Percentiles rank a stretch among this genome's conserved stretches.
These are phyloP conservation scores for Henckelia pumila DNA, from an alignment of 257 asterid genomes.

Conservation along the genomic window DNA sequence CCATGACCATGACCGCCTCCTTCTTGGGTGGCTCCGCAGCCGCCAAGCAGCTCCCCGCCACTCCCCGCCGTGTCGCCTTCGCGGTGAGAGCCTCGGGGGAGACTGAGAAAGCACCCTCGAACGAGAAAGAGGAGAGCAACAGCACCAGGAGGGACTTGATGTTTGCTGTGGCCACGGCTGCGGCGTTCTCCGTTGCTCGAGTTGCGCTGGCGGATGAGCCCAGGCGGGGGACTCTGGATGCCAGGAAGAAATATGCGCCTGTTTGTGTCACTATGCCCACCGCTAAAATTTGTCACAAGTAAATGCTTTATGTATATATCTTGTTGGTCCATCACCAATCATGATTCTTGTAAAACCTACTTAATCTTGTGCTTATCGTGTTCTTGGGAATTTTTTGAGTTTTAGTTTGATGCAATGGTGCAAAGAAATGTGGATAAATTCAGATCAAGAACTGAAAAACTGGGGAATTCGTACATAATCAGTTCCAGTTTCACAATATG, in stretches of 20 bases:
- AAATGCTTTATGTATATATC: too few species aligned
- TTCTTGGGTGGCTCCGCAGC: slow-evolving; percentile 44
- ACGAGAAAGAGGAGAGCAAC: slow-evolving; percentile 30
- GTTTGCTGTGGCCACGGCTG: slow-evolving; percentile 55
- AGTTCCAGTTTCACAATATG: neutral
- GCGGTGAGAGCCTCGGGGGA: slow-evolving; percentile 45
- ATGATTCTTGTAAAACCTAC: neutral
- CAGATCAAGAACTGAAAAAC: neutral
- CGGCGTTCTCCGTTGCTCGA: slow-evolving; percentile 42
- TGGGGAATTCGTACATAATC: neutral
- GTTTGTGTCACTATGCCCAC: slow-evolving; percentile 37
- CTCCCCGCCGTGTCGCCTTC: slow-evolving; percentile 36
- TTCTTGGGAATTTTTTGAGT: neutral
- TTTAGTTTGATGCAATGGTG: neutral
- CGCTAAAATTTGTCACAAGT: neutral
- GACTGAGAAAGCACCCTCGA: slow-evolving; percentile 30
- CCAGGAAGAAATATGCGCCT: slow-evolving; percentile 71
- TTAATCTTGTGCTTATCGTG: neutral
- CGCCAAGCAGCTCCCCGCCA: slow-evolving; percentile 37
- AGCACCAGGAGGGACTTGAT: slow-evolving; percentile 60
- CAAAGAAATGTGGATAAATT: neutral
- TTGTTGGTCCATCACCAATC: neutral
- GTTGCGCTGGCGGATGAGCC: slow-evolving; percentile 62
- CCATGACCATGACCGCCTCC: slow-evolving; percentile 56
- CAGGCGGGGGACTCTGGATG: slow-evolving; percentile 46